Evolutionary conservation across 768 basidiomycete genomes (phyloP).

Genomic region (Neoboletus brunneissimus): DNA sequence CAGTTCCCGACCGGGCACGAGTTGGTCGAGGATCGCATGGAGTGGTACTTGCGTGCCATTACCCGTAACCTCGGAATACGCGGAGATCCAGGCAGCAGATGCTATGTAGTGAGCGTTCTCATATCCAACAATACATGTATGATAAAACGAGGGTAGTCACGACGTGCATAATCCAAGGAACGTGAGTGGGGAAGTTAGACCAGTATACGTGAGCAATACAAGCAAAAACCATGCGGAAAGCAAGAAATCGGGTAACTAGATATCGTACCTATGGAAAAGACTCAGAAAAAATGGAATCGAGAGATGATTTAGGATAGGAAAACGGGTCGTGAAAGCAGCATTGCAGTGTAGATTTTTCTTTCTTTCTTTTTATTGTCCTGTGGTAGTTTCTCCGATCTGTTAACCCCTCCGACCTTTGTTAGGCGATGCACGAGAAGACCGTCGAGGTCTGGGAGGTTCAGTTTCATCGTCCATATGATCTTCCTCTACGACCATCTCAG

Average conservation of each 20-base stretch:
- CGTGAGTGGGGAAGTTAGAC: constrained; percentile 1
- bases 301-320: background rate
- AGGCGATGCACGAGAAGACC: constrained; percentile 35
- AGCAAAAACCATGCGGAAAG: constrained; percentile 5
- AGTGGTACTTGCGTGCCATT: background rate
- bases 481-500: constrained; percentile 29
- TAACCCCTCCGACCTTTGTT: constrained; percentile 29
- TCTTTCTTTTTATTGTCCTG: background rate
- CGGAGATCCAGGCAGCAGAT: background rate
- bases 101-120: background rate
- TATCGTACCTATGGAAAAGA: background rate
- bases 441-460: constrained; percentile 28
- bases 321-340: background rate
- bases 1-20: background rate
- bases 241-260: constrained; percentile 12
- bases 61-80: background rate
- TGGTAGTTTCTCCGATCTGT: background rate
- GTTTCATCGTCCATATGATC: constrained; percentile 27
- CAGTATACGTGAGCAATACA: constrained; percentile 15
- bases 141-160: constrained; percentile 16
- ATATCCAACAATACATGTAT: constrained; percentile 18
- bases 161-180: constrained; percentile 13
- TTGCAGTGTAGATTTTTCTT: background rate
- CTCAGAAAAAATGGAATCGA: constrained; percentile 1
- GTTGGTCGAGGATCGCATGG: background rate